phyloP scores from a whole-genome alignment of 2,329 filamentous ascomycete genomes.

The Zymoseptoria passerinii region DNA sequence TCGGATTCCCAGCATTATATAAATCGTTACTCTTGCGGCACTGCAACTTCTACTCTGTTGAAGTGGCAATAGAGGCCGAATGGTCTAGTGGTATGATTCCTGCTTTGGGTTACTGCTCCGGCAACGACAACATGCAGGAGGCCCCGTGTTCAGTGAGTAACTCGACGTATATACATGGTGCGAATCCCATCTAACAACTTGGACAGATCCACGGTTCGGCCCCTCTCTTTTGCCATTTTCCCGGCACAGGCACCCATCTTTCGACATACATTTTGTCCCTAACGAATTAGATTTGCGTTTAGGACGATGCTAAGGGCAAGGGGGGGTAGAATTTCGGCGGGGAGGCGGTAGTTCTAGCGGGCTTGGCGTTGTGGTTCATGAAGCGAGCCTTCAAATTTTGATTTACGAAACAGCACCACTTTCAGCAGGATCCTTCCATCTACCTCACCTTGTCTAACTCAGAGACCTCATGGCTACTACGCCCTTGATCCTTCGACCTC shows the following conservation, averaged over 20 bases:
- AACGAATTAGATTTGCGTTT: not conserved
- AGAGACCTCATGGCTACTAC: not conserved
- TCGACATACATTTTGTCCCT: not conserved
- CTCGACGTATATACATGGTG: too few species aligned
- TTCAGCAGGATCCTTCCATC: not conserved
- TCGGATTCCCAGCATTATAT: too few species aligned
- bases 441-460: not conserved
- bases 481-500: not conserved
- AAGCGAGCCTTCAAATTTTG: not conserved
- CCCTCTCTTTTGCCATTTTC: not conserved
- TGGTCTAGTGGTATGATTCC: not conserved
- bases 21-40: too few species aligned
- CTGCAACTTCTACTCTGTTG: too few species aligned
- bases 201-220: not conserved
- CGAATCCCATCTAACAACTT: not conserved
- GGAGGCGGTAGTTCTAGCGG: not conserved
- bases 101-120: not conserved
- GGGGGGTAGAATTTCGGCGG: not conserved
- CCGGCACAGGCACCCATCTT: not conserved
- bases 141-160: not conserved
- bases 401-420: not conserved
- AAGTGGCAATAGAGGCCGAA: too few species aligned
- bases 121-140: not conserved
- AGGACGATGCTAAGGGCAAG: not conserved
- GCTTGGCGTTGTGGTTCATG: not conserved